Percentiles rank a stretch among this genome's conserved stretches.
phyloP scores from a whole-genome alignment of 225 moss, liverwort and hornwort species.

The Marchantia polymorpha region DNA sequence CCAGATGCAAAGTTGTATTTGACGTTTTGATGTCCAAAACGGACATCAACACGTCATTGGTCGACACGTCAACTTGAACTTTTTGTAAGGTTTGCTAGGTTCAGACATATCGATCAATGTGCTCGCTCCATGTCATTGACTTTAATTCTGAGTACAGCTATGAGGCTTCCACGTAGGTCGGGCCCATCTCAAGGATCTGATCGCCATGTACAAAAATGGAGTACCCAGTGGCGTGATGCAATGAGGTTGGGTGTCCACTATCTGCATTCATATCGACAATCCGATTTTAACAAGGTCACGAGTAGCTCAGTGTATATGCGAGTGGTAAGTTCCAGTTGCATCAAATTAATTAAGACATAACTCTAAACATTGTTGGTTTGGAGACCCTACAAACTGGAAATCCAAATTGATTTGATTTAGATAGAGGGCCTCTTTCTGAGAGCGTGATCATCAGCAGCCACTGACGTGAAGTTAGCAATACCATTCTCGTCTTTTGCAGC shows the following conservation, averaged over 20 bases:
- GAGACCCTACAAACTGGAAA: too few species aligned
- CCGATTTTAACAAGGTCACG: too few species aligned
- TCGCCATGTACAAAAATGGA: constrained; percentile 28
- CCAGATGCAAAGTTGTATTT: too few species aligned
- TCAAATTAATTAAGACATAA: too few species aligned
- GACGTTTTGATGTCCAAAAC: too few species aligned
- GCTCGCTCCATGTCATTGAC: constrained; percentile 27
- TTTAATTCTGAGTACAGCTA: constrained; percentile 38
- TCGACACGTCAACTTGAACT: too few species aligned
- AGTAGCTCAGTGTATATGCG: too few species aligned
- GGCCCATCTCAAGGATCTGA: constrained; percentile 22
- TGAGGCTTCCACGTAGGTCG: constrained; percentile 41
- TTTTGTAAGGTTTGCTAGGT: too few species aligned
- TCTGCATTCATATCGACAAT: constrained; percentile 25
- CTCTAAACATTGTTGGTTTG: too few species aligned
- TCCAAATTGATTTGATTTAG: too few species aligned
- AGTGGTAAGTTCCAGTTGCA: too few species aligned
- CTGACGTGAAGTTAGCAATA: constrained; percentile 40
- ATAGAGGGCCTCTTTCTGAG: constrained; percentile 37
- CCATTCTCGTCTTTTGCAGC: constrained; percentile 27
- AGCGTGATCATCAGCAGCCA: constrained; percentile 43
- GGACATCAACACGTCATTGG: too few species aligned
- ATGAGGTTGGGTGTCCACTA: constrained; percentile 20
- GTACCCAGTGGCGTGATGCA: constrained; percentile 28
- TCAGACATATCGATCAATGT: constrained; percentile 21